Conservation (phyloP, 2,329 filamentous ascomycete species). For the Pestalotiopsis sp. region DNA sequence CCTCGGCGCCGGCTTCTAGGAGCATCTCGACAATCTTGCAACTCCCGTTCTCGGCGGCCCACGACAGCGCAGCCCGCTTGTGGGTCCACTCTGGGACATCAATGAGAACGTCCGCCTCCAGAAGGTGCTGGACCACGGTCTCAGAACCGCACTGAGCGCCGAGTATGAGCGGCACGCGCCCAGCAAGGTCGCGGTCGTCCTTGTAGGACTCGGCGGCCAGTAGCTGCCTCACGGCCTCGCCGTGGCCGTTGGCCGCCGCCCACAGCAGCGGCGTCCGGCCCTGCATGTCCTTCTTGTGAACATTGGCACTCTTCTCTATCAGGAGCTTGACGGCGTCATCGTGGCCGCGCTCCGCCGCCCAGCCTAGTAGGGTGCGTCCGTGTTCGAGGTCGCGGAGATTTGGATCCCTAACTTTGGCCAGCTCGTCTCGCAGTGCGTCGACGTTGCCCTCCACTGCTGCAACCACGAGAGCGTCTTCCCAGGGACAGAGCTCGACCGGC, state of each 20-base stretch:
- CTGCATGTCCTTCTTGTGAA: background rate
- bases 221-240: background rate
- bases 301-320: background rate
- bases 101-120: background rate
- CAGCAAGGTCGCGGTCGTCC: background rate
- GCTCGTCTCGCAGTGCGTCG: background rate
- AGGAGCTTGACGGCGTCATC: background rate
- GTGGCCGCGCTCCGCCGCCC: background rate
- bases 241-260: background rate
- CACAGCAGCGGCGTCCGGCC: background rate
- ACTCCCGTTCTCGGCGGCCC: background rate
- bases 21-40: background rate
- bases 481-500: background rate
- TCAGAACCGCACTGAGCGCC: background rate
- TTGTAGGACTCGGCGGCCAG: background rate
- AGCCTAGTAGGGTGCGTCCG: background rate
- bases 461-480: background rate
- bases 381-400: background rate
- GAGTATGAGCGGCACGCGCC: background rate
- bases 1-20: background rate
- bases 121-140: background rate
- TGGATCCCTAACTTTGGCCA: background rate
- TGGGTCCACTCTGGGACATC: background rate
- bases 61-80: background rate
- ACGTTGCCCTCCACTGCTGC: background rate